Evolutionary conservation across 108 stramenopile genomes (phyloP), one percentile per base, ranked within the genome.

Genomic region (Conticribra guillardii): DNA sequence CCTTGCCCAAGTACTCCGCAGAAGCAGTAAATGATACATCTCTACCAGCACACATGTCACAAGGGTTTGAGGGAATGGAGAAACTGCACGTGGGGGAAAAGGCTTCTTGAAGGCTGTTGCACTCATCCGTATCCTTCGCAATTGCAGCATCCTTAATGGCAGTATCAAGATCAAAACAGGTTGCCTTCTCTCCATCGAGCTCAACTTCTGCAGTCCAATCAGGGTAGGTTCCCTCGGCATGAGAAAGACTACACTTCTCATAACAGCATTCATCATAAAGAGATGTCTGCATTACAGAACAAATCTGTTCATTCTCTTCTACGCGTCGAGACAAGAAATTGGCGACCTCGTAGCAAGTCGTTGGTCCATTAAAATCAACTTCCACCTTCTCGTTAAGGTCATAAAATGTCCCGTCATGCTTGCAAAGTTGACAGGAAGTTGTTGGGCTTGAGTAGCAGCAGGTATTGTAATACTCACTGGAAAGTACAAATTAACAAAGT

Each of bases 331-430:
- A 71, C 48, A 79, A 30, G 46, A 79, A 79, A 54, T 55, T 71
- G 0, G 77, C 77, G 30, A 79, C 77, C 22, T 79, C 77, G 19
- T 18, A 48, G 41, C 77, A 79, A 17, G 70, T 79, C 2, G 77
- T 79, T n/a, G 77, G 77, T 17, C 77, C 77, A 41, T 79, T 79
- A 53, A 79, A 79, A 27, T 79, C 70, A 18, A 79, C 77, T 48
- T 79, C 22, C 45, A 48, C 77, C 0, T 79, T 71, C n/a, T 67
- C 60, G 19, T 71, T 71, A 19, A 79, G 54, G 56, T 79, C 77
- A 44, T 66, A 79, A 47, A 61, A 79, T 4, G 34, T 67, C 14
- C 60, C 77, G 33, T 45, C 70, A 24, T 67, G 69, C 28, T 79
- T 79, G 31, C 77, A 79, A 15, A 79, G 64, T 50, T 79, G 77